Conservation (phyloP, 805 yeast genomes). For the Hanseniaspora pseudoguilliermondii region DNA sequence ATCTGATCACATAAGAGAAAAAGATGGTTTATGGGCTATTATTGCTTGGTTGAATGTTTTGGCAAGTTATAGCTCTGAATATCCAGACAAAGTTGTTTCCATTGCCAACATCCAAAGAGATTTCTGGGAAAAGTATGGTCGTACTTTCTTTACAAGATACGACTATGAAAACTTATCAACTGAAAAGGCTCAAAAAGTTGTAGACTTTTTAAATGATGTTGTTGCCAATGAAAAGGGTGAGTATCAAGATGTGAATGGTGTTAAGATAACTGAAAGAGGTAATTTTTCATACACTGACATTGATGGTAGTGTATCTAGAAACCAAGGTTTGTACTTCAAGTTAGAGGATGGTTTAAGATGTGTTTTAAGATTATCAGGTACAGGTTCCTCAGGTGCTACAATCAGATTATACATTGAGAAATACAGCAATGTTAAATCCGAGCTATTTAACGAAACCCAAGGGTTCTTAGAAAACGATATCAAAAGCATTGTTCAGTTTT, state of each 20-base stretch:
- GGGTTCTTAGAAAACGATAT: constrained; percentile 57
- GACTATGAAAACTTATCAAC: constrained; percentile 76
- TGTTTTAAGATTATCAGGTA: constrained; percentile 85
- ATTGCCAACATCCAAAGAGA: constrained; percentile 67
- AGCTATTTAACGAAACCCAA: constrained; percentile 43
- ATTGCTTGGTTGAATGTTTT: constrained; percentile 93
- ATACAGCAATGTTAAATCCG: constrained; percentile 48
- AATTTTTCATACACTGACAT: constrained; percentile 87
- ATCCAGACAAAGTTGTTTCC: constrained; percentile 43
- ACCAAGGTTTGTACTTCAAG: constrained; percentile 83
- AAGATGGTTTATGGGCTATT: constrained; percentile 96
- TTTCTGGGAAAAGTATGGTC: constrained; percentile 87
- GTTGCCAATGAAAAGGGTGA: constrained; percentile 34
- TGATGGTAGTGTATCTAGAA: constrained; percentile 76
- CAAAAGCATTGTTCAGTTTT: constrained; percentile 47
- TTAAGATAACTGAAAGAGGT: constrained; percentile 60
- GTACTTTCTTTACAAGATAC: constrained; percentile 93
- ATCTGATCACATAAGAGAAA: constrained; percentile 91
- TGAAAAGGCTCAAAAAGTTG: constrained; percentile 61
- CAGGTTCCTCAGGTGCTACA: constrained; percentile 97
- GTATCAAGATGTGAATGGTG: constrained; percentile 33
- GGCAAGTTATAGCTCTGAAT: constrained; percentile 62
- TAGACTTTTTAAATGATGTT: constrained; percentile 37
- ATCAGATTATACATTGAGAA: constrained; percentile 84
- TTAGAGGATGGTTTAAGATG: constrained; percentile 71